These are phyloP conservation scores for Dianthus caryophyllus DNA, from an alignment of 148 eudicot species.

Conservation along the genomic window DNA sequence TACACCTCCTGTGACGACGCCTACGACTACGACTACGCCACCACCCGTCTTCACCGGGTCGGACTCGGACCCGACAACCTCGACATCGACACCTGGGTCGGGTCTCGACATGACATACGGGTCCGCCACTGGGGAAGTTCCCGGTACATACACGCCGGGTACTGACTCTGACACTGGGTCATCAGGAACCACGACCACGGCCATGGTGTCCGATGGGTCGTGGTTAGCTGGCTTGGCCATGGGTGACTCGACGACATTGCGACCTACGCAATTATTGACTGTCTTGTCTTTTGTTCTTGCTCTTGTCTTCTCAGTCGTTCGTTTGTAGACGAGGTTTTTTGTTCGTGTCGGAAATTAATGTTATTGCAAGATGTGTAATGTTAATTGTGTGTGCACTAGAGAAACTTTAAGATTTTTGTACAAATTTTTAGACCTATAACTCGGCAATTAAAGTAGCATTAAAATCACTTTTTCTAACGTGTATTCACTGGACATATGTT, in stretches of 20 bases:
- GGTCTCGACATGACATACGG: slow-evolving; percentile 41
- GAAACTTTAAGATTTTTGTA: slow-evolving; percentile 16
- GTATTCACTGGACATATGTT: too few species aligned
- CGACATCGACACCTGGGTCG: slow-evolving; percentile 25
- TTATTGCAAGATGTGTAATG: too few species aligned
- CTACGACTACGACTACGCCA: too few species aligned
- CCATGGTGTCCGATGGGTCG: slow-evolving; percentile 65
- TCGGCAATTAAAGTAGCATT: background rate
- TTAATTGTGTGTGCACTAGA: too few species aligned
- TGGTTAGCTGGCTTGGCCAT: slow-evolving; percentile 84
- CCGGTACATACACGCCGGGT: slow-evolving; percentile 1
- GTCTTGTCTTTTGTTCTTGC: slow-evolving; percentile 8
- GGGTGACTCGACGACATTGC: slow-evolving; percentile 49
- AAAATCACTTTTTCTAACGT: background rate
- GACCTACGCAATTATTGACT: slow-evolving; percentile 17
- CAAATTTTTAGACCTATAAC: slow-evolving; percentile 7
- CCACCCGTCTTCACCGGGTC: slow-evolving; percentile 16
- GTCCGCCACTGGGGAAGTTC: slow-evolving; percentile 11
- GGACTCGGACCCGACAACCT: slow-evolving; percentile 14
- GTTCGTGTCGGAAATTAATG: slow-evolving; percentile 5
- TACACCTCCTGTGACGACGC: slow-evolving; percentile 16
- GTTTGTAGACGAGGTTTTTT: slow-evolving; percentile 11
- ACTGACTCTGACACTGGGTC: slow-evolving; percentile 30
- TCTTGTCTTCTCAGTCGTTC: slow-evolving; percentile 22
- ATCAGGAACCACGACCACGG: slow-evolving; percentile 32